Percentiles rank a stretch among this genome's conserved stretches.
Conservation (phyloP, 2,329 filamentous ascomycete genomes). For the Simplicillium sp. region DNA sequence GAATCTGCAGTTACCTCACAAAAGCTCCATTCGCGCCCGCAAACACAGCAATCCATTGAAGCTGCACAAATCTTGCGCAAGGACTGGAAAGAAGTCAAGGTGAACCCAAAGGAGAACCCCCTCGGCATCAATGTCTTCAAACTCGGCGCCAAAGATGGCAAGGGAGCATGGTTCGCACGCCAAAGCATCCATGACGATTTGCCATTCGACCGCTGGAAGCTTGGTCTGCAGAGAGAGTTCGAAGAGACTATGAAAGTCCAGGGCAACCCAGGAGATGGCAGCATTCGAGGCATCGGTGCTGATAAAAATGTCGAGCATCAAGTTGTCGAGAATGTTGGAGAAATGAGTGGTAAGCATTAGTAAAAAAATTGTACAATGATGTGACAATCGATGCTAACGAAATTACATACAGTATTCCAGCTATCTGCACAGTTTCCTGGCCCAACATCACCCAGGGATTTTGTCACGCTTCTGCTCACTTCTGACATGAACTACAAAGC, state of each 20-base stretch:
- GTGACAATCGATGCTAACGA: constrained; percentile 1
- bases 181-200: constrained; percentile 73
- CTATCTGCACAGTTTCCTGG: constrained; percentile 85
- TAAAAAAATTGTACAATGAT: too few relatives aligned
- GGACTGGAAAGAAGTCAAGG: constrained; percentile 80
- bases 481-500: constrained; percentile 43
- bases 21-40: constrained; percentile 28
- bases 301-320: constrained; percentile 63
- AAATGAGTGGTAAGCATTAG: constrained; percentile 45
- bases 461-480: constrained; percentile 69
- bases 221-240: constrained; percentile 71
- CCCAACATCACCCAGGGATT: constrained; percentile 80
- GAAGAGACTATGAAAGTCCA: constrained; percentile 64
- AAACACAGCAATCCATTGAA: constrained; percentile 36
- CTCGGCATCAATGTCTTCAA: constrained; percentile 73
- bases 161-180: constrained; percentile 83
- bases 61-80: constrained; percentile 53
- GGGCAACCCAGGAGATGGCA: constrained; percentile 60
- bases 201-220: constrained; percentile 68
- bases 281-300: constrained; percentile 76
- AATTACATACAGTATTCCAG: constrained; percentile 55
- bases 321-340: constrained; percentile 46
- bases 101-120: constrained; percentile 64
- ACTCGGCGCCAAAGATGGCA: constrained; percentile 66
- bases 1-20: constrained; percentile 41